Evolutionary conservation across 139 green algal genomes (phyloP), one percentile per base, ranked within the genome.

Genomic region (Chlorella sp.): DNA sequence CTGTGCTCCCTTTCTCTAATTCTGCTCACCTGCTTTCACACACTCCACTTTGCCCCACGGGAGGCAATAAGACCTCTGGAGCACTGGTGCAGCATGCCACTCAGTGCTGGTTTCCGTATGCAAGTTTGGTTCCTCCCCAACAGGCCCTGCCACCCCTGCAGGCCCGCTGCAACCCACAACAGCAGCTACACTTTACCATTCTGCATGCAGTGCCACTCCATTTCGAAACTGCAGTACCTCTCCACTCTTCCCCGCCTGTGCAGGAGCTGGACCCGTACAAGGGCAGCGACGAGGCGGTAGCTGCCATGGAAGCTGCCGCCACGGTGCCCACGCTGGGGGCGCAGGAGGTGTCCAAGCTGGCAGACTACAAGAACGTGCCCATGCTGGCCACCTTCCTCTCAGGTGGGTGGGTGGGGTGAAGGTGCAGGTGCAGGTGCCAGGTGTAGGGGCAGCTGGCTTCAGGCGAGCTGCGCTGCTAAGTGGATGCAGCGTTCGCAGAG

Each of bases 191-290:
- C 4, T 28, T n/a, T 57, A 34, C 30, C 57, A 16, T n/a, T n/a
- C n/a, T n/a, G n/a, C n/a, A n/a, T n/a, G n/a, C n/a, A n/a, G n/a
- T n/a, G n/a, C n/a, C n/a, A n/a, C n/a, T n/a, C n/a, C n/a, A n/a
- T n/a, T n/a, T n/a, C n/a, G n/a, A n/a, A n/a, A n/a, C n/a, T n/a
- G n/a, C n/a, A n/a, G n/a, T n/a, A 14, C 57, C n/a, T 61, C 0
- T 26, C n/a, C 81, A 39, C 5, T 9, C 24, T 22, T 36, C 37
- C 69, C 4, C 42, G 30, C 26, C 14, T 76, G 0, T 40, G 78
- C 87, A 91, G 85, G 91, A 93, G 28, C 80, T 93, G 78, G 81
- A 93, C 42, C 88, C 91, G 1, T 93, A 93, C 77, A 83, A 83
- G 42, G 48, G 7, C 30, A n/a, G 21, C 37, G 64, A 88, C 24